Percentiles rank a stretch among this genome's conserved stretches.
Evolutionary conservation across 2,329 filamentous ascomycete species (phyloP).

Genomic region (Aspergillus glaucus): DNA sequence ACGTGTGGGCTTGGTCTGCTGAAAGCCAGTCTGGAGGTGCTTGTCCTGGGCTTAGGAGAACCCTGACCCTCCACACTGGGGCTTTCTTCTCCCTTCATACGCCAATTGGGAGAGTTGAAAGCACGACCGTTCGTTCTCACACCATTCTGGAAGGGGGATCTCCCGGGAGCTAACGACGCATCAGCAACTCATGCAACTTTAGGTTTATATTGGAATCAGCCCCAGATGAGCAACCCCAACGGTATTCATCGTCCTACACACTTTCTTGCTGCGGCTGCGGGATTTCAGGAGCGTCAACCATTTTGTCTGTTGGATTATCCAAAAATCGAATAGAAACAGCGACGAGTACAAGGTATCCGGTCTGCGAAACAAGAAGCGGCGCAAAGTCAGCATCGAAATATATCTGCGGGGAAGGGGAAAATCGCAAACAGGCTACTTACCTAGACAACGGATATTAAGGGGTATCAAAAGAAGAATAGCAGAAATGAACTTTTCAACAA

Average conservation of each 20-base stretch:
- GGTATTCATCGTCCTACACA: conserved; percentile 17
- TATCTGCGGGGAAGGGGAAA: too few relatives aligned
- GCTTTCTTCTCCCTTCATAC: conserved; percentile 33
- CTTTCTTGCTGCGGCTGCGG: conserved; percentile 26
- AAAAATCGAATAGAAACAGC: neutral
- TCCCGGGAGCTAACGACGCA: conserved; percentile 22
- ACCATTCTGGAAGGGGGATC: conserved; percentile 25
- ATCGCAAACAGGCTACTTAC: neutral
- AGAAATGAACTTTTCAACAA: neutral
- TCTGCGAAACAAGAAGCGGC: neutral
- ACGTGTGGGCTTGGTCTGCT: conserved; percentile 25
- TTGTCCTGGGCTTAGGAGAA: conserved; percentile 21
- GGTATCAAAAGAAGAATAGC: neutral
- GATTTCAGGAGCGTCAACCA: conserved; percentile 26
- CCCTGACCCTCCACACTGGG: conserved; percentile 22
- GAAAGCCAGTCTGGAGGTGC: conserved; percentile 26
- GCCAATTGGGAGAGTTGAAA: conserved; percentile 38
- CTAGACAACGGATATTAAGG: neutral
- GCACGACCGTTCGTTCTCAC: conserved; percentile 31
- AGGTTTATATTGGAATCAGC: conserved; percentile 8
- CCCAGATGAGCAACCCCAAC: conserved; percentile 11
- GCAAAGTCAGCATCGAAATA: too few relatives aligned
- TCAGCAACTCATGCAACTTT: conserved; percentile 10
- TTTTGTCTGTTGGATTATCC: conserved; percentile 14
- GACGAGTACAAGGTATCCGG: neutral